Percentiles rank a stretch among this genome's conserved stretches.
Evolutionary conservation across 768 basidiomycete genomes (phyloP).

Genomic region (Tephrocybe sp.): DNA sequence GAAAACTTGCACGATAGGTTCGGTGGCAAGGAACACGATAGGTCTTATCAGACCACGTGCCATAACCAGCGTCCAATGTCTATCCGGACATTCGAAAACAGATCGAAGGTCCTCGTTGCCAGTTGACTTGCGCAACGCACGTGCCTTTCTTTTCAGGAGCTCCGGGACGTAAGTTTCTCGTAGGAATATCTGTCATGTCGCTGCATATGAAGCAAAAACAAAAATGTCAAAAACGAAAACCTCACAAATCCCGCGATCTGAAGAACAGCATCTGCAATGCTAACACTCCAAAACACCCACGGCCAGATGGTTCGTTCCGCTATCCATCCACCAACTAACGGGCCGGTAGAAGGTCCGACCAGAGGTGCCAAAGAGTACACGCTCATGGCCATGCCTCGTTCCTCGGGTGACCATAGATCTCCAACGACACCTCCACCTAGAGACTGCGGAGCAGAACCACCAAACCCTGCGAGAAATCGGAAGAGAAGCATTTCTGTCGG

Average conservation of each 20-base stretch:
- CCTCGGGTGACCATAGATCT: conserved; percentile 50
- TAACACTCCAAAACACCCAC: conserved; percentile 63
- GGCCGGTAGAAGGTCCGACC: conserved; percentile 42
- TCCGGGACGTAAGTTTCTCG: conserved; percentile 48
- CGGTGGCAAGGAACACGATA: conserved; percentile 48
- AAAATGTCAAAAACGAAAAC: conserved; percentile 17
- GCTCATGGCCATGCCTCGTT: conserved; percentile 50
- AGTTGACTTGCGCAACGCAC: conserved; percentile 32
- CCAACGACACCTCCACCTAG: conserved; percentile 57
- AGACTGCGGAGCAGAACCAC: conserved; percentile 61
- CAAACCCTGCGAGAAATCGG: conserved; percentile 61
- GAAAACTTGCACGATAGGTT: conserved; percentile 63
- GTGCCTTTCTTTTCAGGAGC: conserved; percentile 40
- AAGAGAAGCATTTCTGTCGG: conserved; percentile 54
- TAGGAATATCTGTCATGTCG: conserved; percentile 17
- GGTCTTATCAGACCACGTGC: conserved; percentile 52
- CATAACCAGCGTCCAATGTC: conserved; percentile 44
- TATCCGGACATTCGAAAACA: conserved; percentile 35
- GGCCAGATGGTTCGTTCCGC: conserved; percentile 51
- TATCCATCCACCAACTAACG: conserved; percentile 39
- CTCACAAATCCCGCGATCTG: conserved; percentile 48
- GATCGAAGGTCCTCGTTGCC: conserved; percentile 35
- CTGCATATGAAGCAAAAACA: neutral
- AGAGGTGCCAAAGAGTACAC: conserved; percentile 54
- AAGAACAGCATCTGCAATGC: conserved; percentile 44